Evolutionary conservation across 2,329 filamentous ascomycete species (phyloP).

Genomic region (Cordyceps farinosa): DNA sequence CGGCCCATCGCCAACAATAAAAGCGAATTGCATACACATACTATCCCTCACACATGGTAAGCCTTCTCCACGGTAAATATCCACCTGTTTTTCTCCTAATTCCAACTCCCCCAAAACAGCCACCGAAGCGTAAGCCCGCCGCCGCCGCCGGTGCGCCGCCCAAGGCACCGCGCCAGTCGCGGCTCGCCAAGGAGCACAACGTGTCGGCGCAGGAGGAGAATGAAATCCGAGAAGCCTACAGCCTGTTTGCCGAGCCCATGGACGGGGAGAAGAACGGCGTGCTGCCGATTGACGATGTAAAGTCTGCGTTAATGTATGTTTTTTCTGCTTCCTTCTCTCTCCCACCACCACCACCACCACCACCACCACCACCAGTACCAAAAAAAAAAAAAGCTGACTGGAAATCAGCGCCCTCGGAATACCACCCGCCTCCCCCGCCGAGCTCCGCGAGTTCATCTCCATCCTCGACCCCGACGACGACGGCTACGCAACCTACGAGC

Average conservation of each 20-base stretch:
- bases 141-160: slow-evolving; percentile 28
- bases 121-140: slow-evolving; percentile 48
- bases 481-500: slow-evolving; percentile 73
- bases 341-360: background rate
- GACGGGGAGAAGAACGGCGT: slow-evolving; percentile 70
- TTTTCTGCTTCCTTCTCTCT: slow-evolving; percentile 9
- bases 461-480: slow-evolving; percentile 79
- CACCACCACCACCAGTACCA: background rate
- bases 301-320: slow-evolving; percentile 68
- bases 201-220: slow-evolving; percentile 78
- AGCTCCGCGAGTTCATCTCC: slow-evolving; percentile 72
- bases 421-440: slow-evolving; percentile 56
- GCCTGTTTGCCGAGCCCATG: slow-evolving; percentile 71
- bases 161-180: slow-evolving; percentile 62
- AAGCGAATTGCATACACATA: too few relatives aligned
- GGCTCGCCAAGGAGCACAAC: slow-evolving; percentile 88
- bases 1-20: too few relatives aligned
- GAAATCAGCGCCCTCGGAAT: slow-evolving; percentile 72
- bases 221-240: slow-evolving; percentile 88
- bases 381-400: background rate
- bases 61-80: too few relatives aligned
- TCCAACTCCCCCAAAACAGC: slow-evolving; percentile 32
- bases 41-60: slow-evolving; percentile 4
- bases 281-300: slow-evolving; percentile 63
- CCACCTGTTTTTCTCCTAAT: background rate